Conservation (phyloP, 2,329 filamentous ascomycete species). For the Ascochyta koolunga region DNA sequence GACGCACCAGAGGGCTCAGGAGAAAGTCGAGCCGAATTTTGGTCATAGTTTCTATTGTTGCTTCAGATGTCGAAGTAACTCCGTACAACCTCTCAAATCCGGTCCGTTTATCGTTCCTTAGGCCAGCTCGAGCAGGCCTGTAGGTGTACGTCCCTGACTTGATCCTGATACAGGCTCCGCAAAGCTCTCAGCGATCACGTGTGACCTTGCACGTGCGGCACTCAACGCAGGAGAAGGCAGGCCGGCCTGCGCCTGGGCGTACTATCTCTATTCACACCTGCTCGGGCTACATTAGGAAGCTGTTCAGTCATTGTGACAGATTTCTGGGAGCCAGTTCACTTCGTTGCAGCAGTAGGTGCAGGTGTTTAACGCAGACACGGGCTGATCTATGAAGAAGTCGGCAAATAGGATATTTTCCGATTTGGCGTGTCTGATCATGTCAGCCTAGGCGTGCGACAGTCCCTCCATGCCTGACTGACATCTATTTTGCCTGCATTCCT, state of each 20-base stretch:
- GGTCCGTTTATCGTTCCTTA: constrained; percentile 1
- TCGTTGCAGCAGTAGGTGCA: neutral
- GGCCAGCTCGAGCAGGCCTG: constrained; percentile 14
- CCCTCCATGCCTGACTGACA: neutral
- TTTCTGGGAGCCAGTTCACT: neutral
- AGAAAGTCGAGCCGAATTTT: constrained; percentile 8
- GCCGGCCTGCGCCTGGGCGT: constrained; percentile 30
- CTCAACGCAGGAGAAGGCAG: constrained; percentile 39
- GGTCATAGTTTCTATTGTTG: neutral
- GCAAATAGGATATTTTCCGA: neutral
- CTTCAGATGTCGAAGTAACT: neutral
- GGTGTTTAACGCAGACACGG: neutral
- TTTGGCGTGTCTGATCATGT: neutral
- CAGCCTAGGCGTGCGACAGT: neutral
- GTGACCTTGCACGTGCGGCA: constrained; percentile 40
- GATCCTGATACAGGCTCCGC: constrained; percentile 28
- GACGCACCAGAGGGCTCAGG: neutral
- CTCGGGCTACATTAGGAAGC: neutral
- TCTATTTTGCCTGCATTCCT: too few species aligned
- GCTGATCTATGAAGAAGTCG: neutral
- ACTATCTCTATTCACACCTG: constrained; percentile 15
- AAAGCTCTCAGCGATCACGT: constrained; percentile 37
- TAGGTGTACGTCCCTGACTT: constrained; percentile 37
- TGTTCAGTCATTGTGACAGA: neutral
- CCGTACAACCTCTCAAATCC: neutral